Evolutionary conservation across 2,329 filamentous ascomycete genomes (phyloP).

Genomic region (Fusarium brevicatenulatum): DNA sequence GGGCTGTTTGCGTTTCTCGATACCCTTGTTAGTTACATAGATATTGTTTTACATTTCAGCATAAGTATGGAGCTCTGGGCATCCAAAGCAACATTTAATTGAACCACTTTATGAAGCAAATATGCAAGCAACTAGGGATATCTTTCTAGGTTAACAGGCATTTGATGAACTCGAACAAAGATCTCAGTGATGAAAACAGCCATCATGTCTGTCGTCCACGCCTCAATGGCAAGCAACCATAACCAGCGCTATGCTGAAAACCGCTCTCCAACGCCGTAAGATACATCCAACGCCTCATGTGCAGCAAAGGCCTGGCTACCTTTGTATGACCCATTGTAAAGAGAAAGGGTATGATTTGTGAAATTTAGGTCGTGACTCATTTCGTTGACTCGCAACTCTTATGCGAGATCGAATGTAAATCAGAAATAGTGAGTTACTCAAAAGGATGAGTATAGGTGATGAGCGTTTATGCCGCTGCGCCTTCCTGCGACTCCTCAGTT

Average conservation of each 20-base stretch:
- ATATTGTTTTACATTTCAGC: not conserved
- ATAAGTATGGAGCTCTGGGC: not conserved
- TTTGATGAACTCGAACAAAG: slow-evolving; percentile 9
- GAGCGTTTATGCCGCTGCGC: not conserved
- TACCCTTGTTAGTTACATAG: not conserved
- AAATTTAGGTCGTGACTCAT: slow-evolving; percentile 19
- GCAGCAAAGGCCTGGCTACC: not conserved
- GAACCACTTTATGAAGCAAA: not conserved
- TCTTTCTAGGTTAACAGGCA: slow-evolving; percentile 7
- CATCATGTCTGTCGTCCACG: not conserved
- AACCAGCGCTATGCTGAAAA: slow-evolving; percentile 5
- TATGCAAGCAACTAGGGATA: slow-evolving; percentile 12
- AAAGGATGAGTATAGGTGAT: not conserved
- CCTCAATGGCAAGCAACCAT: slow-evolving; percentile 7
- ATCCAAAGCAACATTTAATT: not conserved
- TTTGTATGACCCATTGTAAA: not conserved
- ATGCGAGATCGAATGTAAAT: not conserved
- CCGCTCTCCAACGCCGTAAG: slow-evolving; percentile 27
- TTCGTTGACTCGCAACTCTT: not conserved
- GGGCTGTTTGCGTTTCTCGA: not conserved
- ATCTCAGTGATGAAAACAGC: slow-evolving; percentile 10
- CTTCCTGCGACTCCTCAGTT: not conserved
- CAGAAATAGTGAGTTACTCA: not conserved
- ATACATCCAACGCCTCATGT: slow-evolving; percentile 29
- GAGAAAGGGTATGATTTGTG: slow-evolving; percentile 5